phyloP scores from a whole-genome alignment of 2,329 filamentous ascomycete species.

The Apiospora hydei region DNA sequence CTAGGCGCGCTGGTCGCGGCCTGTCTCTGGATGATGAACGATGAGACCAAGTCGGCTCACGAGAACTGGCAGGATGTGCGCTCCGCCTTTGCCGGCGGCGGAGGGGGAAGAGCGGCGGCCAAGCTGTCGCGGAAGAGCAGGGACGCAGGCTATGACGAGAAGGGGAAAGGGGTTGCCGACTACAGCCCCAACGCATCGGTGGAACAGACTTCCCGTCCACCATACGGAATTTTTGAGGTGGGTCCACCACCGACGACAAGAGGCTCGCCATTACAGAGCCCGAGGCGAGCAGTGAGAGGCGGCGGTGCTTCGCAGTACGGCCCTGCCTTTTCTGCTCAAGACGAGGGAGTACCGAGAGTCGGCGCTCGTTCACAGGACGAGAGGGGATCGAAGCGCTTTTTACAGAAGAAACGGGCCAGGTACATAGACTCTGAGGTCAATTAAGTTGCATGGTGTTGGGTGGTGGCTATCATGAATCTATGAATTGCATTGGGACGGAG shows the following conservation, averaged over 20 bases:
- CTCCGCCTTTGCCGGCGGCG: conserved; percentile 5
- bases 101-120: conserved; percentile 10
- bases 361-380: background rate
- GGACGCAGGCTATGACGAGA: conserved; percentile 17
- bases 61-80: conserved; percentile 37
- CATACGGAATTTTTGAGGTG: background rate
- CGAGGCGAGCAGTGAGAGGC: background rate
- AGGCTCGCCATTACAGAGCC: background rate
- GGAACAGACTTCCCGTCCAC: background rate
- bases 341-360: background rate
- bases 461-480: background rate
- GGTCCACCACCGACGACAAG: background rate
- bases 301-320: background rate
- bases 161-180: conserved; percentile 24
- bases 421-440: background rate
- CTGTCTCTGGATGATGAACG: conserved; percentile 55
- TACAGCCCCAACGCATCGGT: background rate
- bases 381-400: background rate
- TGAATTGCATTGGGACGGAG: conserved; percentile 7
- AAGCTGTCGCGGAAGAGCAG: conserved; percentile 19
- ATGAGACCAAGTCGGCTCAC: conserved; percentile 49
- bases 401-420: conserved; percentile 2
- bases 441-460: background rate
- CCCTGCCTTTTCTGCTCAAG: background rate
- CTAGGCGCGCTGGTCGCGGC: conserved; percentile 62